Base-by-base conservation (phyloP, 2,329 filamentous ascomycete genomes). In the Penicillium sp. region DNA sequence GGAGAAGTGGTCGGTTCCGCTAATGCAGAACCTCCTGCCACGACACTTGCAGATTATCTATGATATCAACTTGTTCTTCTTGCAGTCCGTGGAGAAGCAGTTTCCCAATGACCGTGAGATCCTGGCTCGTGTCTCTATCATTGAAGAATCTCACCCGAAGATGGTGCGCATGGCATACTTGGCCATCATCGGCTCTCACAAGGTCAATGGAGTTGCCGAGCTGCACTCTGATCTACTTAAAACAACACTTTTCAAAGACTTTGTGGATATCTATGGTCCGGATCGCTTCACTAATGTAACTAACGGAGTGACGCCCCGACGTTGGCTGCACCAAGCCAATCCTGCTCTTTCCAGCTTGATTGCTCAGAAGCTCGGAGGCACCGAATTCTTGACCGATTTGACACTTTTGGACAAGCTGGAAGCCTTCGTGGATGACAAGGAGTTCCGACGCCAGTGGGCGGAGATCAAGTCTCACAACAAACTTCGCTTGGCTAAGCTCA, bases 231-330 rank as follows among this genome's bases (percentile, higher is more conserved):
- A 99, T 71, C 82, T 99, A 54, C 96, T 99, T 81, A 94, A 94
- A 81, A 95, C 92, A 0, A 99, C 94, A n/a, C 96, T 99, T 65
- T 97, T 99, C 86, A 97, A 94, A 75, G 94, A 99, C 74, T 99
- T 99, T 75, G 93, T 99, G 55, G 84, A 86, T 65, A 91, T 99
- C 61, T 99, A 94, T 67, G 94, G 94, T 2, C 88, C 89, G 0
- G 94, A 99, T 82, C 97, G 97, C 75, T 99, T 99, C 76, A 96
- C 91, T 54, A 99, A 99, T 67, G 93, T 99, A 61, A 99, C 94
- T 61, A 99, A 99, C 73, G 94, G 94, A 55, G 95, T 99, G 71
- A 99, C 94, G 0, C 94, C 94, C 10, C 85, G 94, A 67, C 85
- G 94, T 71, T 99, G 94, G 94, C 81, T 99, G 54, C 92, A 99